Evolutionary conservation across 495 filamentous ascomycete species (phyloP), one percentile per base, ranked within the genome.

Genomic region (Penicillium chermesinum): DNA sequence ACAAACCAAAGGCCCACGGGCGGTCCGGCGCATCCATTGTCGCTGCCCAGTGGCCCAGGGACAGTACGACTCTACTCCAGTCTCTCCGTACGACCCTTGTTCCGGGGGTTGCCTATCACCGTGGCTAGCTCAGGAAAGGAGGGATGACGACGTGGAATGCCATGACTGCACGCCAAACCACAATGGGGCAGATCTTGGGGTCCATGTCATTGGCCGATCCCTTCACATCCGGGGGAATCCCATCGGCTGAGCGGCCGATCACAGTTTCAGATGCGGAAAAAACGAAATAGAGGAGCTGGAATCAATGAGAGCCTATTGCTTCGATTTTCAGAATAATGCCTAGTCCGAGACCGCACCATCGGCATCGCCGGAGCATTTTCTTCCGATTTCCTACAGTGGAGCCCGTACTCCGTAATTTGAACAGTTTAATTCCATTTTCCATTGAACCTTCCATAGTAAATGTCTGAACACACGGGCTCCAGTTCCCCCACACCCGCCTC

Each of bases 81-180:
- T 5, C 10, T 2, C 22, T 48, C 43, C 32, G 38, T 38, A 38
- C 52, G 18, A 44, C 44, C 25, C 44, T 10, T 37, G 36, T 45
- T 30, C 38, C 39, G 9, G 41, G 17, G 30, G 38, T 39, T 53
- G 51, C 57, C 54, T 60, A 60, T 60, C 57, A 57, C 39, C 38
- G 21, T 49, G 46, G 37, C 19, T 34, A 41, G 40, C 37, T 54
- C 48, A 44, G 48, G 48, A 48, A 48, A 54, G 45, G 54, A 49
- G 43, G 47, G 58, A 58, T 62, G 58, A 62, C 55, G 52, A 62
- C 54, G 44, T 50, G 59, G 56, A 62, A 62, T 62, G 53, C 48
- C 53, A 44, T 34, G 35, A n/a, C 17, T 22, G 22, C 40, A 44
- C 42, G 50, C 43, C 39, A 50, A 37, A 33, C 33, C 41, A 22